A percentile compares a stretch with the other conserved stretches of the same genome.
phyloP scores from a whole-genome alignment of 495 filamentous ascomycete genomes.

The Lasiosphaeria ovina region DNA sequence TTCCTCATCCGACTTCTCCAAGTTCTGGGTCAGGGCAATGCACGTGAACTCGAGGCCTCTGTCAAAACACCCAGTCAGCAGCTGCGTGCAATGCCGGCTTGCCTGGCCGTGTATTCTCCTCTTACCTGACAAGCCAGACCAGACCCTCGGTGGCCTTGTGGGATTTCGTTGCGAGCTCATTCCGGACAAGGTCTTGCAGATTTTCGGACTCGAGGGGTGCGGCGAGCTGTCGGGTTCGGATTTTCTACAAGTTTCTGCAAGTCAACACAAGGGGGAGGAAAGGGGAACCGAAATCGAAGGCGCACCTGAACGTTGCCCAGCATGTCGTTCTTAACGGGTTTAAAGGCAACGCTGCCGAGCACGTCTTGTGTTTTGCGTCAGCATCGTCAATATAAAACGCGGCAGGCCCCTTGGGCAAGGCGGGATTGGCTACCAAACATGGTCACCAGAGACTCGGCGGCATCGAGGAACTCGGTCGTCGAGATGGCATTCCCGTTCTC shows the following conservation, averaged over 20 bases:
- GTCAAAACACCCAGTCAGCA: slow-evolving; percentile 10
- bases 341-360: slow-evolving; percentile 79
- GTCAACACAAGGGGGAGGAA: not conserved
- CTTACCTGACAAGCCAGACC: slow-evolving; percentile 85
- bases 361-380: slow-evolving; percentile 54
- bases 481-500: slow-evolving; percentile 71
- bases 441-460: slow-evolving; percentile 76
- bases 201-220: slow-evolving; percentile 73
- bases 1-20: slow-evolving; percentile 63
- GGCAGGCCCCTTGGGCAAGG: not conserved
- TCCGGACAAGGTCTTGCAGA: slow-evolving; percentile 77
- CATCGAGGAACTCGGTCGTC: slow-evolving; percentile 88
- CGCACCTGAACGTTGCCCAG: slow-evolving; percentile 85
- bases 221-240: slow-evolving; percentile 76
- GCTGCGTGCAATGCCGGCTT: not conserved
- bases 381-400: not conserved
- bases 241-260: slow-evolving; percentile 63
- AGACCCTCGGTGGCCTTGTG: slow-evolving; percentile 85
- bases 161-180: slow-evolving; percentile 84
- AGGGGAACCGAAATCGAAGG: not conserved
- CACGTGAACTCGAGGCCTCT: slow-evolving; percentile 93
- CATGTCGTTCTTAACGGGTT: slow-evolving; percentile 86
- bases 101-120: not conserved
- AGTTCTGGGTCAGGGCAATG: slow-evolving; percentile 75
- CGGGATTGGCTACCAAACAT: slow-evolving; percentile 69